Percentiles rank a stretch among this genome's conserved stretches.
Evolutionary conservation across 495 filamentous ascomycete species (phyloP).

Genomic region (Amphirosellinia nigrospora): DNA sequence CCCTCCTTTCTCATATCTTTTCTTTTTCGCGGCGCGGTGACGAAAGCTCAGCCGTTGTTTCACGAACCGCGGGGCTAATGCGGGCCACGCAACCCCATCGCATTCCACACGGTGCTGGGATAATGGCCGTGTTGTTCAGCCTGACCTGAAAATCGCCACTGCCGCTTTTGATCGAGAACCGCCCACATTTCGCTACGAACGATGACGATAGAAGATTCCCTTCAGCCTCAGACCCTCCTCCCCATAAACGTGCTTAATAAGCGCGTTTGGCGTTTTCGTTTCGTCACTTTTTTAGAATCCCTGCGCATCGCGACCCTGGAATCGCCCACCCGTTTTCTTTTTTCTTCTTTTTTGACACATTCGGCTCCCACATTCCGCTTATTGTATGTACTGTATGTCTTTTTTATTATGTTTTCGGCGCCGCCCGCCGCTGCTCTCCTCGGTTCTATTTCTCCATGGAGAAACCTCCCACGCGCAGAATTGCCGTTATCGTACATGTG

Average conservation of each 20-base stretch:
- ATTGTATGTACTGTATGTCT: too few species aligned
- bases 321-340: not conserved
- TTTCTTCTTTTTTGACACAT: not conserved
- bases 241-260: too few species aligned
- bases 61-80: not conserved
- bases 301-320: not conserved
- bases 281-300: not conserved
- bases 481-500: too few species aligned
- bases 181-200: not conserved
- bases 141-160: not conserved
- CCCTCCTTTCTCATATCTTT: too few species aligned
- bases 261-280: too few species aligned
- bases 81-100: not conserved
- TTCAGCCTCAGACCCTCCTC: not conserved
- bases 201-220: not conserved
- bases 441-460: not conserved
- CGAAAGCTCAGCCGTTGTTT: not conserved
- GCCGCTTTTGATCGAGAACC: not conserved
- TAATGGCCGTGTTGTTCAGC: too few species aligned
- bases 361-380: not conserved
- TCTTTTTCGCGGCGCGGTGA: not conserved
- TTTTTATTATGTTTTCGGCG: not conserved
- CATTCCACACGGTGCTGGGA: too few species aligned
- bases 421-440: not conserved
- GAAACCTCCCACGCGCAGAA: not conserved